These are phyloP conservation scores for Leccinum pellstonianum DNA, from an alignment of 768 basidiomycete species.

Conservation along the genomic window DNA sequence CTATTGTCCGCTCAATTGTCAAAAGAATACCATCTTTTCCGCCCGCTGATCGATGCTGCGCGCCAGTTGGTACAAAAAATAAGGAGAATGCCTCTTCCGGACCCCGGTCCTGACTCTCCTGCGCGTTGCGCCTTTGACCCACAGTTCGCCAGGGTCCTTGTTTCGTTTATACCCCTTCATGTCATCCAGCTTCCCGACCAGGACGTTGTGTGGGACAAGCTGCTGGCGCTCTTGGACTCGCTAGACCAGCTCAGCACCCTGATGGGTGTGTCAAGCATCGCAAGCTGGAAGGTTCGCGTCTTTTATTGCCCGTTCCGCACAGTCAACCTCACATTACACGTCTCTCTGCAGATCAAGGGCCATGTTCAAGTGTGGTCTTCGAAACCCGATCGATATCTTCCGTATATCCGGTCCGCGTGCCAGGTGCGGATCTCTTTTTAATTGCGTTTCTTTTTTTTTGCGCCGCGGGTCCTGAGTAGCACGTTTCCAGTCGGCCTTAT, in stretches of 20 bases:
- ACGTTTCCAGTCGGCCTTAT: slow-evolving; percentile 51
- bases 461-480: background rate
- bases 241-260: slow-evolving; percentile 54
- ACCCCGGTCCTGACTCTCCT: slow-evolving; percentile 43
- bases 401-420: slow-evolving; percentile 62
- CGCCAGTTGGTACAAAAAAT: slow-evolving; percentile 18
- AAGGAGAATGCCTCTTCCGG: slow-evolving; percentile 32
- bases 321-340: background rate
- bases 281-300: slow-evolving; percentile 59
- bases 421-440: slow-evolving; percentile 45
- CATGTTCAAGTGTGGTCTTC: slow-evolving; percentile 49
- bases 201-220: slow-evolving; percentile 49
- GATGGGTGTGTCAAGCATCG: slow-evolving; percentile 42
- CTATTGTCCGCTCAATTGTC: slow-evolving; percentile 26
- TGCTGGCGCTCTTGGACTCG: slow-evolving; percentile 51
- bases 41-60: slow-evolving; percentile 18
- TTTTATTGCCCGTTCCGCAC: background rate
- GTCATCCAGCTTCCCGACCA: slow-evolving; percentile 50
- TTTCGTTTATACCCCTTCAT: slow-evolving; percentile 68
- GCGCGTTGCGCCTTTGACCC: slow-evolving; percentile 63
- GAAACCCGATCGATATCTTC: slow-evolving; percentile 38
- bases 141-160: slow-evolving; percentile 61
- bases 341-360: slow-evolving; percentile 43
- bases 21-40: slow-evolving; percentile 27
- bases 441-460: background rate